Percentiles rank a stretch among this genome's conserved stretches.
Evolutionary conservation across 148 eudicot genomes (phyloP).

Genomic region (Agrostemma githago): DNA sequence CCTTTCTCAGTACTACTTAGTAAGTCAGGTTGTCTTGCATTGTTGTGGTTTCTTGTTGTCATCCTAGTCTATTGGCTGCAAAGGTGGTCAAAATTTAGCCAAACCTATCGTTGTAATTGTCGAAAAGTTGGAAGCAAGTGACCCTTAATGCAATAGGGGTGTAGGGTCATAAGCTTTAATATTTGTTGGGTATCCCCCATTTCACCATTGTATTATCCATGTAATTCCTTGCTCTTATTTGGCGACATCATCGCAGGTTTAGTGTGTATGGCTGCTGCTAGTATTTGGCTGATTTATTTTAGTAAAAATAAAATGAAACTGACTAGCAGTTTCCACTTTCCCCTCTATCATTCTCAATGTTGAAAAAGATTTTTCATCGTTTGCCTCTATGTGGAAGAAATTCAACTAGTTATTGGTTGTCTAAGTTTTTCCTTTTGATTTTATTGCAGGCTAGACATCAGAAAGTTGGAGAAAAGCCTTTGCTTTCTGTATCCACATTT

Average conservation of each 20-base stretch:
- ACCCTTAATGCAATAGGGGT: not conserved
- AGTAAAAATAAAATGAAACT: not conserved
- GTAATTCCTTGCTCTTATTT: not conserved
- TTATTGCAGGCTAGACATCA: conserved; percentile 62
- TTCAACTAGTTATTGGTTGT: not conserved
- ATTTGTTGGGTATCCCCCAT: not conserved
- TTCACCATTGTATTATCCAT: not conserved
- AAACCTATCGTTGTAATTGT: not conserved
- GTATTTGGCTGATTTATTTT: conserved; percentile 3
- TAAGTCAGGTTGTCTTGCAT: too few relatives aligned
- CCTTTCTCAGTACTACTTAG: too few relatives aligned
- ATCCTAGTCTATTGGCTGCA: not conserved
- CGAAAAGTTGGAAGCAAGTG: not conserved
- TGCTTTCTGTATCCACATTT: conserved; percentile 67
- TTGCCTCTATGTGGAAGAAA: not conserved
- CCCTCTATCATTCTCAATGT: not conserved
- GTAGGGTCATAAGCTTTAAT: not conserved
- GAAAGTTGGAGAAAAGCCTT: conserved; percentile 80
- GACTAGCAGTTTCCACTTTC: not conserved
- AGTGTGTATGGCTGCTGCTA: not conserved
- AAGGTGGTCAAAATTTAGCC: not conserved
- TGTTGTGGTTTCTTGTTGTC: too few relatives aligned
- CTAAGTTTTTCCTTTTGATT: not conserved
- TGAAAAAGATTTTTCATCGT: conserved; percentile 6
- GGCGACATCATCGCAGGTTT: not conserved